These are phyloP conservation scores for Dichotomocladium elegans DNA, from an alignment of 371 early-diverging fungal species.

Conservation along the genomic window DNA sequence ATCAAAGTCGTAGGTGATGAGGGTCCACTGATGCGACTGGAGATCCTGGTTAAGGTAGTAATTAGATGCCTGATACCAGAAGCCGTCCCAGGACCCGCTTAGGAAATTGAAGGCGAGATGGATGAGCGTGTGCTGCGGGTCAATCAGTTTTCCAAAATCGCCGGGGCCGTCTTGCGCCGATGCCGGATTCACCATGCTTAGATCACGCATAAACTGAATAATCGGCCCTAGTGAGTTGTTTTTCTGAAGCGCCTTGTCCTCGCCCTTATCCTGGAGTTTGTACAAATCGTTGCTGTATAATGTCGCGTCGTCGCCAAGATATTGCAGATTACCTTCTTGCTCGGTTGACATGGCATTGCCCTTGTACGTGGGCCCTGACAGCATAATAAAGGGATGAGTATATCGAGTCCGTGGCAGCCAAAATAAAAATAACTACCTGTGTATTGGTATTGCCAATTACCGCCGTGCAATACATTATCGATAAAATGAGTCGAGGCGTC, in stretches of 20 bases:
- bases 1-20: constrained; percentile 55
- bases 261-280: constrained; percentile 27
- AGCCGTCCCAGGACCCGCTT: constrained; percentile 41
- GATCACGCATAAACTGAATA: constrained; percentile 10
- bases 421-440: neutral
- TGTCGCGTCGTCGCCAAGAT: constrained; percentile 28
- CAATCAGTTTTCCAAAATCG: constrained; percentile 6
- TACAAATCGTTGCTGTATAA: constrained; percentile 24
- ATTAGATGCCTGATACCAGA: constrained; percentile 48
- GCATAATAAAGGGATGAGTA: neutral
- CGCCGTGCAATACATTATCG: constrained; percentile 29
- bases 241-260: constrained; percentile 12
- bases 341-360: constrained; percentile 17
- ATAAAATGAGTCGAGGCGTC: constrained; percentile 41
- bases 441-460: constrained; percentile 4
- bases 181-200: constrained; percentile 2
- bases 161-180: neutral
- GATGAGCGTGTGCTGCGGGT: constrained; percentile 30
- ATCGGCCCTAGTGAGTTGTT: constrained; percentile 7
- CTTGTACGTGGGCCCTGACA: constrained; percentile 16
- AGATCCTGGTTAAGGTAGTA: constrained; percentile 50
- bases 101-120: constrained; percentile 44
- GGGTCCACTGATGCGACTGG: constrained; percentile 39
- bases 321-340: constrained; percentile 20
- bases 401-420: neutral